phyloP scores from a whole-genome alignment of 1,139 yeast species.

The Arxiozyma heterogenica region DNA sequence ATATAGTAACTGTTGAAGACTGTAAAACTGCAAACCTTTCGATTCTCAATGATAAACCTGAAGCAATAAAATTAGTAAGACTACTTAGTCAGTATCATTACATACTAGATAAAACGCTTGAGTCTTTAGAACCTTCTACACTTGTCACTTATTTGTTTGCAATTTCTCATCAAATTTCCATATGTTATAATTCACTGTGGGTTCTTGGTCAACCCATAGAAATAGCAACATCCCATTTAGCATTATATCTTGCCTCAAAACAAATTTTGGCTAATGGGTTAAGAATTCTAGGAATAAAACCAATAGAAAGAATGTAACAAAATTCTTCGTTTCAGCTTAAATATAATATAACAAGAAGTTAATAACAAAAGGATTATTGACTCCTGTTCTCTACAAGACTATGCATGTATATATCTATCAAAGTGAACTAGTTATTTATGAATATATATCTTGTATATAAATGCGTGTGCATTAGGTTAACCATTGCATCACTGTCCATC shows the following conservation, averaged over 20 bases:
- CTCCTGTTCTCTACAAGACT: background rate
- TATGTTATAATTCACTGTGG: slow-evolving; percentile 92
- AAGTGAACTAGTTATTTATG: too few relatives aligned
- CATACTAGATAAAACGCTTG: slow-evolving; percentile 67
- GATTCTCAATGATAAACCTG: slow-evolving; percentile 58
- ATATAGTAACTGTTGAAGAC: slow-evolving; percentile 33
- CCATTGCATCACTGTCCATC: background rate
- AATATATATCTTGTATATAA: background rate
- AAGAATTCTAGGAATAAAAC: background rate
- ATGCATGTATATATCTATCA: background rate
- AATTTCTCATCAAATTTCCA: slow-evolving; percentile 86
- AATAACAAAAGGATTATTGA: background rate
- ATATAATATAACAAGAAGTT: background rate
- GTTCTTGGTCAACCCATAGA: slow-evolving; percentile 92
- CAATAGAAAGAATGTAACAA: background rate
- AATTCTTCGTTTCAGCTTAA: background rate
- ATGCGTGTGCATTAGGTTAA: too few relatives aligned
- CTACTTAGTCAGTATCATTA: slow-evolving; percentile 88
- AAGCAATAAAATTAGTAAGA: slow-evolving; percentile 65
- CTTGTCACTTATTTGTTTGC: slow-evolving; percentile 88
- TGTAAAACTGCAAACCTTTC: slow-evolving; percentile 54
- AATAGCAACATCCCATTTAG: slow-evolving; percentile 83
- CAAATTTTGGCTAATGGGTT: slow-evolving; percentile 49
- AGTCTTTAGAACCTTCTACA: slow-evolving; percentile 87
- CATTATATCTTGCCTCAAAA: slow-evolving; percentile 81